Base-by-base conservation (phyloP, 768 basidiomycete genomes). In the Daedalea quercina region DNA sequence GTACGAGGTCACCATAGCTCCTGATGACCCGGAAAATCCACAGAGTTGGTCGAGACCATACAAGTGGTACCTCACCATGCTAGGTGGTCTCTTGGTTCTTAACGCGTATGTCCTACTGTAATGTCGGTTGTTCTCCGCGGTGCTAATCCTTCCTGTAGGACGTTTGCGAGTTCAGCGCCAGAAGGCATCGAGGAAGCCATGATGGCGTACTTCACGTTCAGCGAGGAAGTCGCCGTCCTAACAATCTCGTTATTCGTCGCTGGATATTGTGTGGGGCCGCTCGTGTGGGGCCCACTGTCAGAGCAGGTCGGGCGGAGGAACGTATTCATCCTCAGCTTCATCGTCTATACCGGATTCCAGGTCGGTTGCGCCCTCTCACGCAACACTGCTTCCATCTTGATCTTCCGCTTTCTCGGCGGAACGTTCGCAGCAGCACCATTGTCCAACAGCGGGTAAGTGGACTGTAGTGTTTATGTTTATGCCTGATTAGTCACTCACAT, bases 401-500 rank as follows among this genome's bases (percentile, higher is more conserved):
- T 84, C 6, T 78, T 84, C 53, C 77, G 87, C 24, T 83, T 87
- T 63, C 61, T 88, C 17, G 78, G 79, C 1, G 87, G 87, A 15
- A 70, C 72, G 1, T 85, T 84, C 57, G 84, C 84, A 22, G 76
- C 81, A 25, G 75, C 79, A 24, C 84, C 85, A 1, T 58, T 85
- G 44, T 77, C 84, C 19, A 85, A 83, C 65, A 76, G 78, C 51
- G 84, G 81, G 79, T 81, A 57, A 15, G 70, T 62, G 12, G 9
- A 24, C n/a, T n/a, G n/a, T 31, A 31, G 13, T 22, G 4, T 33
- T 41, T 49, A 15, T 40, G 8, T 40, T 15, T 15, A 40, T 15
- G 37, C 13, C 37, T 15, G 8, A 15, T 15, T 37, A 11, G 50
- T 41, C 6, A 15, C n/a, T n/a, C n/a, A n/a, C n/a, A 15, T 40